Evolutionary conservation across 768 basidiomycete species (phyloP).

Genomic region (Coprinopsis strossmayeri): DNA sequence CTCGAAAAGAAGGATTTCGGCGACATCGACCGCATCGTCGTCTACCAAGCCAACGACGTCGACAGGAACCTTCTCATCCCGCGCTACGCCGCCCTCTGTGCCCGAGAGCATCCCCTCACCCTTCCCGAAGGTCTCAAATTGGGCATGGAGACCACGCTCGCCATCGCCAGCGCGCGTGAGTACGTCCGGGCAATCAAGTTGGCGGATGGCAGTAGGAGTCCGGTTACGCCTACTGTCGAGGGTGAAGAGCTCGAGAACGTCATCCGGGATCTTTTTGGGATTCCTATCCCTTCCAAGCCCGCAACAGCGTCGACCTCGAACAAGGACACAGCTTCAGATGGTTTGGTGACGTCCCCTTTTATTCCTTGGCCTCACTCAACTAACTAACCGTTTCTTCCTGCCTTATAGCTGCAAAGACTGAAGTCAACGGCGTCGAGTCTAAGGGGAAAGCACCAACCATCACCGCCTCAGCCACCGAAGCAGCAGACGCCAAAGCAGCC

Average conservation of each 20-base stretch:
- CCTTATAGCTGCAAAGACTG: slow-evolving; percentile 2
- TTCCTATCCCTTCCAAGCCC: slow-evolving; percentile 15
- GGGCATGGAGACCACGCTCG: slow-evolving; percentile 50
- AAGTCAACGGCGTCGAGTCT: neutral
- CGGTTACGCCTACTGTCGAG: slow-evolving; percentile 25
- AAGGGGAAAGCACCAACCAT: neutral
- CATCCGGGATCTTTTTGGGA: slow-evolving; percentile 27
- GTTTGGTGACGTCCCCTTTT: slow-evolving; percentile 23
- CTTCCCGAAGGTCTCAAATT: slow-evolving; percentile 49
- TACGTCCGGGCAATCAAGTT: slow-evolving; percentile 27
- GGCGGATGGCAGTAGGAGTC: slow-evolving; percentile 27
- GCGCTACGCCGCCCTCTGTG: slow-evolving; percentile 45
- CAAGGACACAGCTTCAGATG: slow-evolving; percentile 21
- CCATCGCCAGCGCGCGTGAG: slow-evolving; percentile 50
- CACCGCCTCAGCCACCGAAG: slow-evolving; percentile 5
- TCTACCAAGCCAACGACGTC: slow-evolving; percentile 49
- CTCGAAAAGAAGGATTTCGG: slow-evolving; percentile 38
- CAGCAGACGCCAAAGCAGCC: slow-evolving; percentile 11
- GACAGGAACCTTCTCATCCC: slow-evolving; percentile 42
- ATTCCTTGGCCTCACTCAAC: slow-evolving; percentile 9
- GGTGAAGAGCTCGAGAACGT: slow-evolving; percentile 26
- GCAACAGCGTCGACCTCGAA: slow-evolving; percentile 1
- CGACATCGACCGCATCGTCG: slow-evolving; percentile 45
- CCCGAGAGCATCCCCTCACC: slow-evolving; percentile 42
- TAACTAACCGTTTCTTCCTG: slow-evolving; percentile 12